Percentiles rank a stretch among this genome's conserved stretches.
Conservation (phyloP, 208 protist genomes). For the Trypanosoma avium region DNA sequence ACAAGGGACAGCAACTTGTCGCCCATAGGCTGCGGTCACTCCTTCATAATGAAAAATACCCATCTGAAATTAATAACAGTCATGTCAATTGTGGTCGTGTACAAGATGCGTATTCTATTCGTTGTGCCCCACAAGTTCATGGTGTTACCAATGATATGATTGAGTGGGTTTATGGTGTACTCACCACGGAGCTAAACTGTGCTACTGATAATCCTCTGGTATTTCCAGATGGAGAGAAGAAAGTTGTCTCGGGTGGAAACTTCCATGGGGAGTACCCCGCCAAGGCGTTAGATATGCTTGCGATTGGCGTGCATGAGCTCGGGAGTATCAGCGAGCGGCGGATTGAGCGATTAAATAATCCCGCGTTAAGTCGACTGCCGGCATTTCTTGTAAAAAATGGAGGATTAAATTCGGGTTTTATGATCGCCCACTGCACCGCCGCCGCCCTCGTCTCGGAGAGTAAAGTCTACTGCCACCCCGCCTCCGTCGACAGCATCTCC, state of each 20-base stretch:
- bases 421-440: constrained; percentile 92
- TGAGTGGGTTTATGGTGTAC: constrained; percentile 60
- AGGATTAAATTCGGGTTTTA: constrained; percentile 91
- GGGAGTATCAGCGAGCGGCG: constrained; percentile 76
- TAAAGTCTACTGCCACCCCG: constrained; percentile 84
- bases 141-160: constrained; percentile 73
- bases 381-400: constrained; percentile 81
- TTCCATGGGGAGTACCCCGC: constrained; percentile 93
- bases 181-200: constrained; percentile 83
- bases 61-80: constrained; percentile 52
- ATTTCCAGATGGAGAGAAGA: constrained; percentile 44
- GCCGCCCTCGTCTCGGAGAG: constrained; percentile 86
- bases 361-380: constrained; percentile 59
- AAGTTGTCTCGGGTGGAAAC: constrained; percentile 84
- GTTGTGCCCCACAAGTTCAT: constrained; percentile 90
- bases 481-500: constrained; percentile 79
- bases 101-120: constrained; percentile 88
- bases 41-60: constrained; percentile 27
- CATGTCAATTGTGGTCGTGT: constrained; percentile 69
- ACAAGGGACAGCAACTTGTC: constrained; percentile 44
- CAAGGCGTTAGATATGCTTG: constrained; percentile 63
- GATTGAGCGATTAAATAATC: constrained; percentile 83
- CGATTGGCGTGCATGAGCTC: constrained; percentile 69
- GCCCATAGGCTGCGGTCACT: constrained; percentile 37
- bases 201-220: constrained; percentile 94